phyloP scores from a whole-genome alignment of 805 yeast genomes.

The Candida pseudofarinosa region DNA sequence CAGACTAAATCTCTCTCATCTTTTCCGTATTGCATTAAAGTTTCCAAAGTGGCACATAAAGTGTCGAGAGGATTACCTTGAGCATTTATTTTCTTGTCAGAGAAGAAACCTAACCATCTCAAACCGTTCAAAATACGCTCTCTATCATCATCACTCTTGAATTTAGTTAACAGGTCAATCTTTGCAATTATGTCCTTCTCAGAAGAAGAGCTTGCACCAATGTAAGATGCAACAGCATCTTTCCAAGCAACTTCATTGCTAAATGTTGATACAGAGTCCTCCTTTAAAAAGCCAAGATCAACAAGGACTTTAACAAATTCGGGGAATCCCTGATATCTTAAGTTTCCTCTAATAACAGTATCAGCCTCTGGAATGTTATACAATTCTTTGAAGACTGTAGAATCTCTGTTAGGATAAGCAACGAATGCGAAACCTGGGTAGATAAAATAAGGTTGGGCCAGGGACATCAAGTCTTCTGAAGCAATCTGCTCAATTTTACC shows the following conservation, averaged over 20 bases:
- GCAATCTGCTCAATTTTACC: slow-evolving; percentile 76
- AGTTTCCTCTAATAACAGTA: slow-evolving; percentile 93
- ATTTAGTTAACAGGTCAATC: slow-evolving; percentile 72
- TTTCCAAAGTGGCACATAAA: slow-evolving; percentile 92
- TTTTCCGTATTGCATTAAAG: slow-evolving; percentile 91
- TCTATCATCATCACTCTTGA: slow-evolving; percentile 78
- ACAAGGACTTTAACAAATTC: slow-evolving; percentile 94
- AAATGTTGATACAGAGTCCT: slow-evolving; percentile 61
- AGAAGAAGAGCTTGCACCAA: slow-evolving; percentile 67
- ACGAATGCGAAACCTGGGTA: slow-evolving; percentile 95
- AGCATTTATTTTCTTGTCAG: slow-evolving; percentile 71
- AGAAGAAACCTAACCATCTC: slow-evolving; percentile 91
- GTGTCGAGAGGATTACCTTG: slow-evolving; percentile 95
- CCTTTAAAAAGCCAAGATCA: slow-evolving; percentile 88
- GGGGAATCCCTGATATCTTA: slow-evolving; percentile 98
- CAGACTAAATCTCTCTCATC: slow-evolving; percentile 94
- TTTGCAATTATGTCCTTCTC: slow-evolving; percentile 73
- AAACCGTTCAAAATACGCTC: slow-evolving; percentile 84
- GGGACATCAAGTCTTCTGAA: slow-evolving; percentile 90
- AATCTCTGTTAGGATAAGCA: slow-evolving; percentile 97
- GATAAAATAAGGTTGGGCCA: slow-evolving; percentile 92
- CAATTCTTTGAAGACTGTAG: slow-evolving; percentile 87
- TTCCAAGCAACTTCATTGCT: slow-evolving; percentile 71
- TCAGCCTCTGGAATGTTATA: slow-evolving; percentile 96
- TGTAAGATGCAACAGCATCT: slow-evolving; percentile 70